These are phyloP conservation scores for Astrothelium subdiscretum DNA, from an alignment of 495 filamentous ascomycete genomes.

Conservation along the genomic window DNA sequence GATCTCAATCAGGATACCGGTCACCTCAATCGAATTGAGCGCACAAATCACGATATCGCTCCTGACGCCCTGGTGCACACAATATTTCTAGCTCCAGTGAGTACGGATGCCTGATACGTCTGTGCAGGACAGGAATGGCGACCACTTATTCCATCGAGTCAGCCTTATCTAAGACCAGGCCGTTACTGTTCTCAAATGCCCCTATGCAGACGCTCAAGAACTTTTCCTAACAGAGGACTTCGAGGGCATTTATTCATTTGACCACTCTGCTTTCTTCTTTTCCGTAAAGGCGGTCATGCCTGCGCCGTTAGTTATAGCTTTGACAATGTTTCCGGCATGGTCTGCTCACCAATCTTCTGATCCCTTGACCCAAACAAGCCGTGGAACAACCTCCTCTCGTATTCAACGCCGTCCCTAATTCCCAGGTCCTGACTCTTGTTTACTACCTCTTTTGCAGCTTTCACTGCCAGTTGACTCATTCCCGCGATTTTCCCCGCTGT, in stretches of 20 bases:
- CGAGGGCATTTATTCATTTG: conserved; percentile 64
- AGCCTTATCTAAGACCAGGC: no score
- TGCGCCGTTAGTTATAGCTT: conserved; percentile 15
- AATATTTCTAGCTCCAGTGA: no score
- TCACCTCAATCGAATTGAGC: no score
- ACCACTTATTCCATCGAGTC: no score
- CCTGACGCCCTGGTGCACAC: no score
- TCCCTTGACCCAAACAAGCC: conserved; percentile 83
- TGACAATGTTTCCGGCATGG: background rate
- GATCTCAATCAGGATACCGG: no score
- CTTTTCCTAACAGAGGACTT: no score
- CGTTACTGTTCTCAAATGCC: no score
- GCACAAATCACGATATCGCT: no score
- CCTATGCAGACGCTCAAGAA: no score
- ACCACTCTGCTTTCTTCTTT: conserved; percentile 91
- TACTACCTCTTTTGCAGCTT: conserved; percentile 94
- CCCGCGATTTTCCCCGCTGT: conserved; percentile 84
- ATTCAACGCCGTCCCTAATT: conserved; percentile 84
- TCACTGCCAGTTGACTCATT: conserved; percentile 65
- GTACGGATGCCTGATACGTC: no score
- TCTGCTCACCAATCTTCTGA: conserved; percentile 73
- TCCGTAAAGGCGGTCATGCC: conserved; percentile 90
- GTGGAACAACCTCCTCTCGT: conserved; percentile 87
- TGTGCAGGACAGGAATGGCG: no score
- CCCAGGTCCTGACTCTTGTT: conserved; percentile 90